These are phyloP conservation scores for Ustilago curta DNA, from an alignment of 1,284 basidiomycete genomes.

Conservation along the genomic window DNA sequence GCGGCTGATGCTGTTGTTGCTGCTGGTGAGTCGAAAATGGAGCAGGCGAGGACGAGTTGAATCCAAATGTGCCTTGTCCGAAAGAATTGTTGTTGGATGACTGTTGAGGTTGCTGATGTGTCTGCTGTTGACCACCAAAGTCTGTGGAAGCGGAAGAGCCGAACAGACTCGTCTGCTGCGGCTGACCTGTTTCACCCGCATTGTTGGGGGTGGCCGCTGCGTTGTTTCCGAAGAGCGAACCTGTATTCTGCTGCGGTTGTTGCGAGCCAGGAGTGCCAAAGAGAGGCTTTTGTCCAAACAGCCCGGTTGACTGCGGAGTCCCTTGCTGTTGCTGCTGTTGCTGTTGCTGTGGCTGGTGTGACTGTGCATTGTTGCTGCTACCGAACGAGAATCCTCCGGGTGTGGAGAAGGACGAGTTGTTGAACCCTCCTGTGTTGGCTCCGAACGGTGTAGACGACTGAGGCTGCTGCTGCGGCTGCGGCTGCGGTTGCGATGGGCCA, in stretches of 20 bases:
- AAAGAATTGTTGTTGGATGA: constrained; percentile 17
- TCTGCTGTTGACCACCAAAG: constrained; percentile 23
- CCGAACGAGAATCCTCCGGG: constrained; percentile 43
- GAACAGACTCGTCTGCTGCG: constrained; percentile 23
- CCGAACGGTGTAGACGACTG: constrained; percentile 41
- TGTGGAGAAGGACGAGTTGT: constrained; percentile 19
- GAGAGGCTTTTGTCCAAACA: constrained; percentile 49
- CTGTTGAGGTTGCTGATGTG: constrained; percentile 13
- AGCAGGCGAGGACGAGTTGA: constrained; percentile 30
- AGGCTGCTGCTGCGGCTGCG: constrained; percentile 31
- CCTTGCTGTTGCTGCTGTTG: constrained; percentile 34
- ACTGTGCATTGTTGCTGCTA: constrained; percentile 30
- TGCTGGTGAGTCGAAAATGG: constrained; percentile 29
- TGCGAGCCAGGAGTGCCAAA: constrained; percentile 46
- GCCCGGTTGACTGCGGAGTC: constrained; percentile 19
- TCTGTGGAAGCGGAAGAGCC: constrained; percentile 19
- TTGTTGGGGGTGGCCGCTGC: constrained; percentile 13
- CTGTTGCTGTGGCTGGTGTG: constrained; percentile 4
- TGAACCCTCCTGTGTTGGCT: constrained; percentile 23
- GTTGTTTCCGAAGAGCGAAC: constrained; percentile 32
- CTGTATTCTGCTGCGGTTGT: constrained; percentile 29
- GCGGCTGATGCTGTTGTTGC: constrained; percentile 11
- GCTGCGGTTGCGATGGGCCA: constrained; percentile 26
- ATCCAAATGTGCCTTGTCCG: constrained; percentile 21
- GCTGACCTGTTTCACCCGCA: constrained; percentile 13